Conservation (phyloP, 495 filamentous ascomycete species). For the Tuber borchii region DNA sequence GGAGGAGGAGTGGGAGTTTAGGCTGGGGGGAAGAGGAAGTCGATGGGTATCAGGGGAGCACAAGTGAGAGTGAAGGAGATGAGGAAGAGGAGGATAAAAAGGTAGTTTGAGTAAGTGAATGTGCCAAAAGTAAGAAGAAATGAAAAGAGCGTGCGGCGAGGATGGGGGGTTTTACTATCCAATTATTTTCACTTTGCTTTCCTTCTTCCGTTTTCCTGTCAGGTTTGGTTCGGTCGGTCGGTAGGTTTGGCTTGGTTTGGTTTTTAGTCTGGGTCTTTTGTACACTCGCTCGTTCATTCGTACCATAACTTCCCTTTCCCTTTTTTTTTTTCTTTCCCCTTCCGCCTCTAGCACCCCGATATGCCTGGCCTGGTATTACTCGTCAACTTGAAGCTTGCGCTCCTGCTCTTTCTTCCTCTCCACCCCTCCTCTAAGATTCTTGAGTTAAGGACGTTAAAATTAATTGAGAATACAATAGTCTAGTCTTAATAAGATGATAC, state of each 20-base stretch:
- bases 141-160: background rate
- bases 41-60: conserved; percentile 11
- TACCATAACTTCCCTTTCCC: background rate
- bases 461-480: background rate
- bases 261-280: background rate
- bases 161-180: background rate
- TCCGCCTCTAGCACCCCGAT: background rate
- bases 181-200: background rate
- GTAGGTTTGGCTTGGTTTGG: background rate
- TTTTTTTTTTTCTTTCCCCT: background rate
- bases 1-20: conserved; percentile 55
- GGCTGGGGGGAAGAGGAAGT: conserved; percentile 44
- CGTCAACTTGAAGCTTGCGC: background rate
- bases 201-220: background rate
- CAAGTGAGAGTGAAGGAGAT: conserved; percentile 21
- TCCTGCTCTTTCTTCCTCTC: background rate
- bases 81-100: conserved; percentile 30
- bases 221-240: background rate
- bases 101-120: conserved; percentile 13
- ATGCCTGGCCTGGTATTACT: background rate
- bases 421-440: background rate
- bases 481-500: background rate
- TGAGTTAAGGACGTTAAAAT: background rate
- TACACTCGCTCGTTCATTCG: background rate
- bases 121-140: background rate